Evolutionary conservation across 805 yeast genomes (phyloP).

Genomic region (Huiozyma naganishii): DNA sequence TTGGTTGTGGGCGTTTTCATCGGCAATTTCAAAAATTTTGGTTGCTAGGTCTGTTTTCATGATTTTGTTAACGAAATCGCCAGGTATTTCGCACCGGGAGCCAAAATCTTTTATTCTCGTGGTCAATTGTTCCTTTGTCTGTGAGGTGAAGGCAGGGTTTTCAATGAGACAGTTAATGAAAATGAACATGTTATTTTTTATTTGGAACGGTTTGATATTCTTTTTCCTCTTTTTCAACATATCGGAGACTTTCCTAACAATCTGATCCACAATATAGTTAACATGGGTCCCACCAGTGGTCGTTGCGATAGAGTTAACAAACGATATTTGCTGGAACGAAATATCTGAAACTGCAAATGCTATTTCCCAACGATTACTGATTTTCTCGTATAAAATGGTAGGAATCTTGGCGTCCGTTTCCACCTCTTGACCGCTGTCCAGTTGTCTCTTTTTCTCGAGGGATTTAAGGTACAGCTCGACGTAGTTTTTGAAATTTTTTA

Average conservation of each 20-base stretch:
- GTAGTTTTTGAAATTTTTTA: slow-evolving; percentile 72
- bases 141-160: slow-evolving; percentile 95
- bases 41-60: slow-evolving; percentile 62
- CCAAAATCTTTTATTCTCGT: slow-evolving; percentile 86
- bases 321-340: slow-evolving; percentile 84
- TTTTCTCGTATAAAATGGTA: slow-evolving; percentile 64
- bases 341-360: slow-evolving; percentile 93
- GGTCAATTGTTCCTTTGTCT: slow-evolving; percentile 91
- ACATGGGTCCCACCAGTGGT: slow-evolving; percentile 96
- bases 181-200: slow-evolving; percentile 79
- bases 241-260: slow-evolving; percentile 67
- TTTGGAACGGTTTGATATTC: slow-evolving; percentile 77
- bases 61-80: slow-evolving; percentile 60
- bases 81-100: slow-evolving; percentile 67
- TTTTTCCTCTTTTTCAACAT: slow-evolving; percentile 61
- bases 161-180: slow-evolving; percentile 88
- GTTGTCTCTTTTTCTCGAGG: slow-evolving; percentile 36
- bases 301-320: slow-evolving; percentile 95
- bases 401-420: slow-evolving; percentile 30
- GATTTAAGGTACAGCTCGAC: slow-evolving; percentile 85
- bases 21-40: slow-evolving; percentile 72
- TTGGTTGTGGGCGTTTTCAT: slow-evolving; percentile 78
- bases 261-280: slow-evolving; percentile 72
- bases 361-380: slow-evolving; percentile 89
- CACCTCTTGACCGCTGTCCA: slow-evolving; percentile 31